These are phyloP conservation scores for Annona squamosa DNA, from an alignment of 164 flowering plant genomes.

Conservation along the genomic window DNA sequence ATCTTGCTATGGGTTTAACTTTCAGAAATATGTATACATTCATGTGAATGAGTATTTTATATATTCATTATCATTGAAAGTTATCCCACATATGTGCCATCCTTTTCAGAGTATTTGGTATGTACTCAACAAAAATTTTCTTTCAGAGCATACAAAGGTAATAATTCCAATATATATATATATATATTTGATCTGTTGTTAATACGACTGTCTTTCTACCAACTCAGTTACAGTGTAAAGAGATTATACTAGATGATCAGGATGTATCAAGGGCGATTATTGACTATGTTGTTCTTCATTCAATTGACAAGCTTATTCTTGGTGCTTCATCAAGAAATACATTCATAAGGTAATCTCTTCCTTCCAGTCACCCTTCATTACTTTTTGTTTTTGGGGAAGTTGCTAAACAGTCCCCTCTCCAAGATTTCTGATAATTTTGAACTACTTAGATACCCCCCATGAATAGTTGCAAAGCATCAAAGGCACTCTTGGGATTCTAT, in stretches of 20 bases:
- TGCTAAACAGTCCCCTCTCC: too few species aligned
- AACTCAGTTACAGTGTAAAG: slow-evolving; percentile 17
- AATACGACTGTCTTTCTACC: not conserved
- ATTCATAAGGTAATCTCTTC: slow-evolving; percentile 7
- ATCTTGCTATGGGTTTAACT: not conserved
- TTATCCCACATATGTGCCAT: too few species aligned
- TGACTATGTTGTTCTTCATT: slow-evolving; percentile 8
- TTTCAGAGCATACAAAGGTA: not conserved
- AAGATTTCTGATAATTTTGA: too few species aligned
- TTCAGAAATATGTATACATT: not conserved
- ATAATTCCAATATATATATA: not conserved
- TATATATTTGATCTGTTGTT: too few species aligned
- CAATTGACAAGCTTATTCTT: slow-evolving; percentile 19
- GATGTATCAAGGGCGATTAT: slow-evolving; percentile 17
- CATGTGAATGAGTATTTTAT: not conserved
- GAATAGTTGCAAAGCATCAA: too few species aligned
- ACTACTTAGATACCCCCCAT: too few species aligned
- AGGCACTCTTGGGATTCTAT: too few species aligned
- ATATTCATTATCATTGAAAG: too few species aligned
- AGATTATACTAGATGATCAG: slow-evolving; percentile 12
- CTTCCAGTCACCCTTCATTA: not conserved
- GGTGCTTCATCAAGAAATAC: slow-evolving; percentile 18
- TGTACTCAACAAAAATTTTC: too few species aligned
- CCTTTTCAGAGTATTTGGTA: too few species aligned
- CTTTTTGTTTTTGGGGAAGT: not conserved